Percentiles rank a stretch among this genome's conserved stretches.
These are phyloP conservation scores for Fragaria ananassa DNA, from an alignment of 306 rosid genomes.

Conservation along the genomic window DNA sequence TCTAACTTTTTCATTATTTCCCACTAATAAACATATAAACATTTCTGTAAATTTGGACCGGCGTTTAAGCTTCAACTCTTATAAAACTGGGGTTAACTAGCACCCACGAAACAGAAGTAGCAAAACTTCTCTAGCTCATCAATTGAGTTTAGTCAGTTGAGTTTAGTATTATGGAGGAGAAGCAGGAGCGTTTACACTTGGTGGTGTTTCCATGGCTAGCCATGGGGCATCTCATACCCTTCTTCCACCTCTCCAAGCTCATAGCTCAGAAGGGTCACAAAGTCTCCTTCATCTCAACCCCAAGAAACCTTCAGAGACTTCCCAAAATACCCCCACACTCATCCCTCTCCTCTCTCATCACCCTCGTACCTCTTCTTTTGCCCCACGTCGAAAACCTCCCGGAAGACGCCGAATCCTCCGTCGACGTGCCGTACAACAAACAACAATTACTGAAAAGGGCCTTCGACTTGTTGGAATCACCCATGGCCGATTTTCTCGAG, in stretches of 20 bases:
- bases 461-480: slow-evolving; percentile 33
- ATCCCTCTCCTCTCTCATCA: slow-evolving; percentile 27
- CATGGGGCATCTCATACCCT: slow-evolving; percentile 50
- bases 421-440: slow-evolving; percentile 36
- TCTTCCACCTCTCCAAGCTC: slow-evolving; percentile 32
- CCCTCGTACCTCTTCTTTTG: slow-evolving; percentile 29
- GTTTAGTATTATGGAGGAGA: not conserved
- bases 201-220: slow-evolving; percentile 54
- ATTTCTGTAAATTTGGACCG: not conserved
- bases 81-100: not conserved
- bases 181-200: slow-evolving; percentile 20
- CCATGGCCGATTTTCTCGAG: slow-evolving; percentile 16
- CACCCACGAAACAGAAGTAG: too few relatives aligned
- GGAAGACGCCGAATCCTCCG: slow-evolving; percentile 35
- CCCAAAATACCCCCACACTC: slow-evolving; percentile 34
- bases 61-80: not conserved
- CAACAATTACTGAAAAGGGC: slow-evolving; percentile 39
- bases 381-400: slow-evolving; percentile 35
- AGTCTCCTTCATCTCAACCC: slow-evolving; percentile 43
- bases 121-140: not conserved
- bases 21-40: not conserved
- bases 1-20: not conserved
- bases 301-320: slow-evolving; percentile 27
- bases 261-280: slow-evolving; percentile 36
- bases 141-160: too few relatives aligned